Conservation (phyloP, 345 rosid species). For the Dimocarpus longan region DNA sequence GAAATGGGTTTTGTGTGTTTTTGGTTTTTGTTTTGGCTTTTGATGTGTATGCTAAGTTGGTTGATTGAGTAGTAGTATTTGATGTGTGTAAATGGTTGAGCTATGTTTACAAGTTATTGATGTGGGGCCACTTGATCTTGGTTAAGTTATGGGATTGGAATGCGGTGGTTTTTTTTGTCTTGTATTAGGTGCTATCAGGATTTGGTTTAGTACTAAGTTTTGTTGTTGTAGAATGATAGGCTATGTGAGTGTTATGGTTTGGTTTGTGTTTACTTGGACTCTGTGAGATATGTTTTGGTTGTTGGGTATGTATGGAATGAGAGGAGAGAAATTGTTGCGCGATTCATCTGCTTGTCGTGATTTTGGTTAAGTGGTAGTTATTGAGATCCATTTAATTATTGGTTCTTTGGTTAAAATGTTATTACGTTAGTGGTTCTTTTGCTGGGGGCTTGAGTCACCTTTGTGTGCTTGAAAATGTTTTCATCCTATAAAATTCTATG, state of each 20-base stretch:
- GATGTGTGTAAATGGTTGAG: not conserved
- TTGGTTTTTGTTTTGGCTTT: not conserved
- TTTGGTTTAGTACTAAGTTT: not conserved
- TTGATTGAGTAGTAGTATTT: too few relatives aligned
- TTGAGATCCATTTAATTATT: not conserved
- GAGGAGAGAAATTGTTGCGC: not conserved
- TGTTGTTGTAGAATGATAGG: not conserved
- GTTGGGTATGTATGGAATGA: not conserved
- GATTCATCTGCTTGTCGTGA: too few relatives aligned
- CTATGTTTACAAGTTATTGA: not conserved
- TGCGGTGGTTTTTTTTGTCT: too few relatives aligned
- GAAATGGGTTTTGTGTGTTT: not conserved
- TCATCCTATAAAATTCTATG: not conserved
- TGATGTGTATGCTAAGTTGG: not conserved
- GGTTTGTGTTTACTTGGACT: constrained; percentile 5
- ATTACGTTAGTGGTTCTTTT: not conserved
- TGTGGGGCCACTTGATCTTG: not conserved
- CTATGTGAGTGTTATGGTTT: not conserved
- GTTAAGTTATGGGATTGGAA: not conserved
- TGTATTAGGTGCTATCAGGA: too few relatives aligned
- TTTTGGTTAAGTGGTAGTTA: not conserved
- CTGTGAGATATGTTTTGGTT: not conserved
- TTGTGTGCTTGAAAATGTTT: not conserved
- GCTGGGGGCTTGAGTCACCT: too few relatives aligned
- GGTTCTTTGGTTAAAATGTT: not conserved